Evolutionary conservation across 73 alveolate genomes (phyloP).

Genomic region (Paramecium octaurelia): DNA sequence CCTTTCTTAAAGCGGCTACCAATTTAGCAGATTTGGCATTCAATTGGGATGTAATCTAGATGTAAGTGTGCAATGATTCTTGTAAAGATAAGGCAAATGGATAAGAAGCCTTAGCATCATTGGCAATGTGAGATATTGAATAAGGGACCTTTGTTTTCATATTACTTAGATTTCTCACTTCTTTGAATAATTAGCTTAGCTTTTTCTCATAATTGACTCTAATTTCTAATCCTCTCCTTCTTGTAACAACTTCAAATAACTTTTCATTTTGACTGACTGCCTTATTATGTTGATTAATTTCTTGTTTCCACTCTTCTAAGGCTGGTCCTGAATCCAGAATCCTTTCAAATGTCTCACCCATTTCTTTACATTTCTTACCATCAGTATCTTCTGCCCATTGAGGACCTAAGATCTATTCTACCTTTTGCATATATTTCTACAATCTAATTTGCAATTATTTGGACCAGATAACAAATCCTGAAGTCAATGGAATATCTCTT

Average conservation of each 20-base stretch:
- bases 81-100: conserved; percentile 85
- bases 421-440: conserved; percentile 55
- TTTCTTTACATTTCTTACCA: conserved; percentile 56
- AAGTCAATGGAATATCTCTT: conserved; percentile 59
- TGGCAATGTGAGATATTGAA: conserved; percentile 66
- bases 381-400: conserved; percentile 61
- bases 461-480: conserved; percentile 60
- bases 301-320: conserved; percentile 48
- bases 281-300: conserved; percentile 3
- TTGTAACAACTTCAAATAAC: conserved; percentile 67
- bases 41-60: conserved; percentile 74
- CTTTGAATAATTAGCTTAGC: conserved; percentile 79
- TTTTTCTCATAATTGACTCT: conserved; percentile 88
- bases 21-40: conserved; percentile 81
- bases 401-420: conserved; percentile 52
- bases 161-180: conserved; percentile 66
- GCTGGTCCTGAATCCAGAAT: conserved; percentile 18
- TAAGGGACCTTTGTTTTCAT: conserved; percentile 62
- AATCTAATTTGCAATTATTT: conserved; percentile 41
- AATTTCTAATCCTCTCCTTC: conserved; percentile 76
- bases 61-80: conserved; percentile 88
- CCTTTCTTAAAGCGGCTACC: conserved; percentile 83
- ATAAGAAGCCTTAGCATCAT: conserved; percentile 76
- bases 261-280: conserved; percentile 53
- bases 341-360: conserved; percentile 53